phyloP scores from a whole-genome alignment of 2,329 filamentous ascomycete species.

The Fusarium foetens region DNA sequence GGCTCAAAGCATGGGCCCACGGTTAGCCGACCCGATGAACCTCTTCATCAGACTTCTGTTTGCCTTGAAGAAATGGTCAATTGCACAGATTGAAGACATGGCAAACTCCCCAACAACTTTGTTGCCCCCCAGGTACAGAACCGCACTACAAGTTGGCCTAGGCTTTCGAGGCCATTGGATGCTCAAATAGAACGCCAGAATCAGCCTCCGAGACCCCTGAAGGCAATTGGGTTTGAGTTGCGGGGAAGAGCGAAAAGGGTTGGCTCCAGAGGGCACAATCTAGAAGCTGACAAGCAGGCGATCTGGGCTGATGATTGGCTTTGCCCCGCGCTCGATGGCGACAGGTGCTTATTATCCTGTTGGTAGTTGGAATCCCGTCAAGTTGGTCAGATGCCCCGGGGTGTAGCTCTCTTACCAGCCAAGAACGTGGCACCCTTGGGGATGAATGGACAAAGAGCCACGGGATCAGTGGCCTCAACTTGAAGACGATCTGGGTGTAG shows the following conservation, averaged over 20 bases:
- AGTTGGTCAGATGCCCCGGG: slow-evolving; percentile 23
- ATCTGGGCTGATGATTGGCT: slow-evolving; percentile 33
- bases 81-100: not conserved
- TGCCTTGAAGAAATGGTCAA: not conserved
- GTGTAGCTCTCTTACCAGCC: slow-evolving; percentile 27
- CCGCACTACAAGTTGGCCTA: not conserved
- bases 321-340: slow-evolving; percentile 27
- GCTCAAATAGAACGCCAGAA: not conserved
- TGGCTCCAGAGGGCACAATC: slow-evolving; percentile 8
- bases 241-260: slow-evolving; percentile 7
- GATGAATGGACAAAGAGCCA: slow-evolving; percentile 19
- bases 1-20: slow-evolving; percentile 15
- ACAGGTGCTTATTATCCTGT: slow-evolving; percentile 20
- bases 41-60: not conserved
- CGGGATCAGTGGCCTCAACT: slow-evolving; percentile 15
- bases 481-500: not conserved
- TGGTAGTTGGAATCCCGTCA: slow-evolving; percentile 15
- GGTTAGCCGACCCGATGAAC: slow-evolving; percentile 13
- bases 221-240: slow-evolving; percentile 35
- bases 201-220: slow-evolving; percentile 27
- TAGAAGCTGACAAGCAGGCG: slow-evolving; percentile 16
- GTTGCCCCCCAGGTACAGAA: not conserved
- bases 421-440: slow-evolving; percentile 31
- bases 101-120: not conserved
- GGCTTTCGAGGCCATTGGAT: not conserved